Conservation (phyloP, 805 yeast species). For the Kodamaea sagamina region DNA sequence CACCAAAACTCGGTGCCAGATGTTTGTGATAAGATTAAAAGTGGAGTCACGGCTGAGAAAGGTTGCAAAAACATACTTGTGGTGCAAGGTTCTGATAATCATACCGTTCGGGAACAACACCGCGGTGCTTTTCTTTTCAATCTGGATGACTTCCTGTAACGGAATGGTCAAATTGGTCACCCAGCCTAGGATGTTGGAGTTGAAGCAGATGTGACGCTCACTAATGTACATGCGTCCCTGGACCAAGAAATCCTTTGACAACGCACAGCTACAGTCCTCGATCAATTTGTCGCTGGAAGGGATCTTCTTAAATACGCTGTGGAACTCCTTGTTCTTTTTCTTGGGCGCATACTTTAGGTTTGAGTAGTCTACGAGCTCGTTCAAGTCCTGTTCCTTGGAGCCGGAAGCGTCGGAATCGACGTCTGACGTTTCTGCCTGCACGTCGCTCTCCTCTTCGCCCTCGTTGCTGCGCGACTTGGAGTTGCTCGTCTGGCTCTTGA, state of each 20-base stretch:
- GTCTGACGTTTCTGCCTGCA: conserved; percentile 8
- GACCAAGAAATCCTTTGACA: conserved; percentile 78
- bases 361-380: conserved; percentile 13
- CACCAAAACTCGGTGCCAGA: conserved; percentile 59
- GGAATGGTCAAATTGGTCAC: conserved; percentile 77
- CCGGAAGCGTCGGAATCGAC: conserved; percentile 4
- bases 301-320: conserved; percentile 65
- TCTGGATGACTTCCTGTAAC: conserved; percentile 63
- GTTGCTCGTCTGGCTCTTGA: conserved; percentile 7
- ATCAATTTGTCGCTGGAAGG: conserved; percentile 70
- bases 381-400: conserved; percentile 12
- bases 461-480: conserved; percentile 10
- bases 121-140: conserved; percentile 83
- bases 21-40: conserved; percentile 62
- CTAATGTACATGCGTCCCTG: conserved; percentile 88
- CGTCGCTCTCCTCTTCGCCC: conserved; percentile 10
- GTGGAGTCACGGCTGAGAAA: conserved; percentile 81
- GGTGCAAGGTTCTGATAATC: conserved; percentile 61
- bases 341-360: conserved; percentile 15
- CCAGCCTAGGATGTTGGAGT: conserved; percentile 88
- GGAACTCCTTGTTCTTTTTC: conserved; percentile 65
- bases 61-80: conserved; percentile 80
- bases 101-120: conserved; percentile 93
- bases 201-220: conserved; percentile 78
- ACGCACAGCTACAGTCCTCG: conserved; percentile 89